Evolutionary conservation across 805 yeast species (phyloP).

Genomic region (Sugiyamaella chiloensis): DNA sequence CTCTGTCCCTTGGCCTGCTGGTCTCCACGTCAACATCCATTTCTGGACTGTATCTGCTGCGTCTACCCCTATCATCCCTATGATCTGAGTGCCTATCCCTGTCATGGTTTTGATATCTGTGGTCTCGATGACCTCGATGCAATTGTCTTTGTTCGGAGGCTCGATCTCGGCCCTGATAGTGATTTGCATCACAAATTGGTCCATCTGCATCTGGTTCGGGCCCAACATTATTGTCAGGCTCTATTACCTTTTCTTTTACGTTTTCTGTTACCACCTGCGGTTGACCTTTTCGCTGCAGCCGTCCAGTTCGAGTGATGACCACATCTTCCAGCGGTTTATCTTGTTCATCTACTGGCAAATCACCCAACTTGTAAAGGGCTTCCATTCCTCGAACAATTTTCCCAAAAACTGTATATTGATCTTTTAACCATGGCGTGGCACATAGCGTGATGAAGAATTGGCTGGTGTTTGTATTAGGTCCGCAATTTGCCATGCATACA

Average conservation of each 20-base stretch:
- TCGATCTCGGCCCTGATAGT: neutral
- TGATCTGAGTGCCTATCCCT: no score
- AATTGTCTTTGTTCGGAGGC: constrained; percentile 3
- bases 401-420: constrained; percentile 19
- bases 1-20: no score
- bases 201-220: no score
- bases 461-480: constrained; percentile 20
- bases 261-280: no score
- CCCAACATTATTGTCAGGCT: no score
- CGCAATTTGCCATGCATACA: constrained; percentile 25
- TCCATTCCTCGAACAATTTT: constrained; percentile 22
- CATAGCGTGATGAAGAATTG: constrained; percentile 25
- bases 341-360: constrained; percentile 19
- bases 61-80: no score
- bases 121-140: no score
- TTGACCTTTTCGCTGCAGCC: constrained; percentile 13
- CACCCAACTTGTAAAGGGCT: constrained; percentile 12
- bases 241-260: no score
- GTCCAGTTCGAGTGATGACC: constrained; percentile 20
- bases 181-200: neutral
- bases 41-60: no score
- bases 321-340: constrained; percentile 23
- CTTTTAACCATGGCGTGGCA: constrained; percentile 22
- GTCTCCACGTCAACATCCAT: no score
- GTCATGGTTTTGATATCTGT: no score